Conservation (phyloP, 176 grass and related monocot species). For the Themeda triandra region DNA sequence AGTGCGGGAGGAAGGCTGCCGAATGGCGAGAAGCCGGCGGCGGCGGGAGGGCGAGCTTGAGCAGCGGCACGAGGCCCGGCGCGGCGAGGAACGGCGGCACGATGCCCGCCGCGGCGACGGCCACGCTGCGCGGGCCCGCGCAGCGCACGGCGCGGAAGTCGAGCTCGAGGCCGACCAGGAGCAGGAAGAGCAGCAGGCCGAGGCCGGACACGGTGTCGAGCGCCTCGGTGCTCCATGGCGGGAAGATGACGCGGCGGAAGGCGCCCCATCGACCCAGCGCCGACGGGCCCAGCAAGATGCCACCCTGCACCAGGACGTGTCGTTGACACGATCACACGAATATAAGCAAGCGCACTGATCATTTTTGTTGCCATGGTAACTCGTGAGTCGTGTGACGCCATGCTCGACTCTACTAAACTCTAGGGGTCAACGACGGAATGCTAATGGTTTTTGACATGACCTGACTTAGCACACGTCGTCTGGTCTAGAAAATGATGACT, state of each 20-base stretch:
- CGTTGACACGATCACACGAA: background rate
- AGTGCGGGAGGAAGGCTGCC: constrained; percentile 39
- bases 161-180: constrained; percentile 76
- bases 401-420: no score
- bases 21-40: background rate
- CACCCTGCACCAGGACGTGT: constrained; percentile 15
- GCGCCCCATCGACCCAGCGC: constrained; percentile 56
- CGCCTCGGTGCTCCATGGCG: constrained; percentile 68
- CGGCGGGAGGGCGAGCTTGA: constrained; percentile 24
- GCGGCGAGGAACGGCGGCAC: constrained; percentile 56
- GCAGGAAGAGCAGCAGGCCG: constrained; percentile 75
- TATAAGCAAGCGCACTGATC: background rate
- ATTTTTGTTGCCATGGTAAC: background rate
- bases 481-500: no score
- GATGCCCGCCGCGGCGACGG: constrained; percentile 70
- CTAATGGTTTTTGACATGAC: no score
- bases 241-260: constrained; percentile 61
- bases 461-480: no score
- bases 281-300: constrained; percentile 80
- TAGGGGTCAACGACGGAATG: no score
- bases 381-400: no score
- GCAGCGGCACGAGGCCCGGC: constrained; percentile 54
- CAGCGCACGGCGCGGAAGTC: constrained; percentile 60
- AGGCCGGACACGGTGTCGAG: constrained; percentile 76
- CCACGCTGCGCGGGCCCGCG: constrained; percentile 53